phyloP scores from a whole-genome alignment of 2,329 filamentous ascomycete genomes.

The Talaromyces islandicus region DNA sequence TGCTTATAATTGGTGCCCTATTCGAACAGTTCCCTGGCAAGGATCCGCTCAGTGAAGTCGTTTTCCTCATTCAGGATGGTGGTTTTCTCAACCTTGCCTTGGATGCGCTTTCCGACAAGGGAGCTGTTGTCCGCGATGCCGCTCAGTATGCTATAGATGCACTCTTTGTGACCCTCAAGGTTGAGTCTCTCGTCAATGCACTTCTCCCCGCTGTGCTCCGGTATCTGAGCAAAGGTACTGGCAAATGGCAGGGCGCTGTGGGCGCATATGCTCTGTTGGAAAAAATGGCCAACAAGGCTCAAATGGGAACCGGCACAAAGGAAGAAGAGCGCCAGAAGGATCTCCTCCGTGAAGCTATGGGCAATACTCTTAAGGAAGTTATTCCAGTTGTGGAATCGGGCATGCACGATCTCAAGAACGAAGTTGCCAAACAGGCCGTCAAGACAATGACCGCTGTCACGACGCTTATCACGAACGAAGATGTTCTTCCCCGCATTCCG shows the following conservation, averaged over 20 bases:
- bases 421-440: constrained; percentile 77
- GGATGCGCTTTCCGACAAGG: constrained; percentile 86
- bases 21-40: constrained; percentile 81
- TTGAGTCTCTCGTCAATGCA: constrained; percentile 77
- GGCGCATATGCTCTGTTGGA: constrained; percentile 79
- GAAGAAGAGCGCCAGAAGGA: constrained; percentile 87
- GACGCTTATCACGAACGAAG: constrained; percentile 88
- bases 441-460: constrained; percentile 89
- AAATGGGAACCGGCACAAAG: constrained; percentile 74
- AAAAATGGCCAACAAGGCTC: constrained; percentile 90
- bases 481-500: constrained; percentile 86
- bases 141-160: constrained; percentile 92
- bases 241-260: constrained; percentile 96
- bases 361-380: constrained; percentile 66
- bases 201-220: constrained; percentile 68
- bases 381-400: constrained; percentile 87
- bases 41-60: constrained; percentile 71
- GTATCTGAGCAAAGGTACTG: constrained; percentile 77
- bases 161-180: constrained; percentile 69
- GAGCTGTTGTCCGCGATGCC: constrained; percentile 77
- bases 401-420: constrained; percentile 94
- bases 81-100: constrained; percentile 67
- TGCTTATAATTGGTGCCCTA: constrained; percentile 89
- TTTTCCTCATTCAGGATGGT: constrained; percentile 76
- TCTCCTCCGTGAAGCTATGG: constrained; percentile 83